phyloP scores from a whole-genome alignment of 768 basidiomycete species.

The Gelatoporia subvermispora region DNA sequence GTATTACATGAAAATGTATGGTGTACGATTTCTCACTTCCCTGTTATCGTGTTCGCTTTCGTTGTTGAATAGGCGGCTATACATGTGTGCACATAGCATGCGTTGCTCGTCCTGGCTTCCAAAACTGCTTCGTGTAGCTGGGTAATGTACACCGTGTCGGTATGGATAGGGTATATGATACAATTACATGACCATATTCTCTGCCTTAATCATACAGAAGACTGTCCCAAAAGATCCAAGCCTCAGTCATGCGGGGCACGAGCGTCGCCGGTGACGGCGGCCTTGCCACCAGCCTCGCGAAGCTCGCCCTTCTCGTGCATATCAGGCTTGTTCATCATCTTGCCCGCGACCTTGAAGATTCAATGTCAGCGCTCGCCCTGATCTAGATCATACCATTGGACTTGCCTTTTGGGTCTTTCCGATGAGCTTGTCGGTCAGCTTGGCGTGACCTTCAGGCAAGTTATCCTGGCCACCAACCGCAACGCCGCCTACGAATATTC shows the following conservation, averaged over 20 bases:
- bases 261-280: conserved; percentile 36
- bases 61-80: no score
- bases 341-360: conserved; percentile 41
- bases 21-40: no score
- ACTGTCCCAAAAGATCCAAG: no score
- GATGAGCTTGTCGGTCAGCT: conserved; percentile 46
- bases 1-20: no score
- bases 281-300: conserved; percentile 49
- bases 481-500: conserved; percentile 26
- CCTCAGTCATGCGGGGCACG: conserved; percentile 37
- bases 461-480: conserved; percentile 29
- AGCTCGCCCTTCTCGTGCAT: conserved; percentile 54
- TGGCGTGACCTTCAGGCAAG: conserved; percentile 36
- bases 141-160: no score
- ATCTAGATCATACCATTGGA: not conserved
- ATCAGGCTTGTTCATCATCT: conserved; percentile 41
- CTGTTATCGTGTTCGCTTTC: no score
- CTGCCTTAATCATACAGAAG: no score
- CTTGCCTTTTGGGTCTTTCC: conserved; percentile 56
- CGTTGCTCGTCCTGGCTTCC: no score
- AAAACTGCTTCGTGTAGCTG: no score
- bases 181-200: no score
- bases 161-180: no score
- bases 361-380: not conserved
- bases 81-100: no score